A percentile compares a stretch with the other conserved stretches of the same genome.
Evolutionary conservation across 352 stramenopile species (phyloP).

Genomic region (Phytophthora fragariae): DNA sequence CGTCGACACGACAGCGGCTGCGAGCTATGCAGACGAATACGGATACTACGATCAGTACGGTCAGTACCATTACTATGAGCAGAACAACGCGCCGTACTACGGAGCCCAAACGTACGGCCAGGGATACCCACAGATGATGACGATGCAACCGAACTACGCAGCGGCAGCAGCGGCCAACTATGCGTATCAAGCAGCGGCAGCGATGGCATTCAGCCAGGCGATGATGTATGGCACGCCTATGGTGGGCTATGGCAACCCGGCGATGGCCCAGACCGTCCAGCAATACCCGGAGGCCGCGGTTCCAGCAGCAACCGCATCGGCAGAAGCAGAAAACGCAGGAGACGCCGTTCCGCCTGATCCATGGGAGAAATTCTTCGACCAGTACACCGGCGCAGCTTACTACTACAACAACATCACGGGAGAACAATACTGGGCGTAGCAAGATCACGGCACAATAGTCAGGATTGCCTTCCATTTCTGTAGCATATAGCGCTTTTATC

Average conservation of each 20-base stretch:
- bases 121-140: conserved; percentile 31
- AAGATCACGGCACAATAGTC: conserved; percentile 14
- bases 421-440: conserved; percentile 84
- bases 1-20: conserved; percentile 5
- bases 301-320: not conserved
- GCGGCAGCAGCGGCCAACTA: conserved; percentile 52
- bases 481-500: conserved; percentile 2
- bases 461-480: conserved; percentile 12
- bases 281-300: conserved; percentile 24
- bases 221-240: conserved; percentile 57
- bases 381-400: conserved; percentile 85
- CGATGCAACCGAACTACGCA: conserved; percentile 65
- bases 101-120: conserved; percentile 30
- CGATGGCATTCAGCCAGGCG: conserved; percentile 59
- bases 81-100: conserved; percentile 49
- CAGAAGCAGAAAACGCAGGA: conserved; percentile 13
- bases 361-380: conserved; percentile 90
- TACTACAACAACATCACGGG: conserved; percentile 92
- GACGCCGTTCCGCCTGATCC: conserved; percentile 56
- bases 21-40: conserved; percentile 75
- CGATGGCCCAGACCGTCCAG: conserved; percentile 30
- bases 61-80: conserved; percentile 88
- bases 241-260: conserved; percentile 44
- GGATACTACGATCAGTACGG: conserved; percentile 85
- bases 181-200: conserved; percentile 65